These are phyloP conservation scores for Wickerhamiella alocasiicola DNA, from an alignment of 805 yeast genomes.

Conservation along the genomic window DNA sequence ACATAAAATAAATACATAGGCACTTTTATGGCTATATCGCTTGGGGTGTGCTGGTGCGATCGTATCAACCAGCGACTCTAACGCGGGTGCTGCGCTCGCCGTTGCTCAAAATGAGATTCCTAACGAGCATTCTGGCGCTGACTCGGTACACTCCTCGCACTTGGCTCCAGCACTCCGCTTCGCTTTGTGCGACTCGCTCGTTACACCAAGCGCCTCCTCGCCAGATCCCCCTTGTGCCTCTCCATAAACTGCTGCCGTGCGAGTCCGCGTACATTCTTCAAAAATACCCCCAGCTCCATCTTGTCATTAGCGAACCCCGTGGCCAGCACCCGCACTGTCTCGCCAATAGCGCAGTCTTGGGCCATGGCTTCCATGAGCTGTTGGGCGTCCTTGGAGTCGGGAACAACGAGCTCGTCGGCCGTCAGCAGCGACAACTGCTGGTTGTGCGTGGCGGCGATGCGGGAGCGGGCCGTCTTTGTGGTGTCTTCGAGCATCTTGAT, in stretches of 20 bases:
- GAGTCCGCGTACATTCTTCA: slow-evolving; percentile 39
- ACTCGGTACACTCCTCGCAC: background rate
- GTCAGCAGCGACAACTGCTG: slow-evolving; percentile 20
- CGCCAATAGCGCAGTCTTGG: slow-evolving; percentile 59
- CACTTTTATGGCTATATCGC: too few species aligned
- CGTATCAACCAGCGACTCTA: too few species aligned
- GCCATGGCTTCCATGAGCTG: slow-evolving; percentile 56
- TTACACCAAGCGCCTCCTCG: background rate
- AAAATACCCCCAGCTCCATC: slow-evolving; percentile 33
- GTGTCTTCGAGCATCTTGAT: slow-evolving; percentile 24
- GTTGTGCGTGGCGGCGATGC: slow-evolving; percentile 2
- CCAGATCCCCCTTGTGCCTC: slow-evolving; percentile 20
- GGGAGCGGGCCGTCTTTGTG: slow-evolving; percentile 25
- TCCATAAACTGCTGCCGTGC: slow-evolving; percentile 54
- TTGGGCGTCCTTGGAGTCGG: slow-evolving; percentile 41
- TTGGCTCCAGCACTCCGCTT: background rate
- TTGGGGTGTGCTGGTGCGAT: too few species aligned
- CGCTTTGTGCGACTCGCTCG: background rate
- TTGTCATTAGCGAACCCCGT: slow-evolving; percentile 41
- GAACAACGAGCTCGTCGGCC: slow-evolving; percentile 35
- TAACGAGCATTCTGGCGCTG: too few species aligned
- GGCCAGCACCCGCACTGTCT: slow-evolving; percentile 47
- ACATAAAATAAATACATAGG: too few species aligned
- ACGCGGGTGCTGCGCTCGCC: too few species aligned
- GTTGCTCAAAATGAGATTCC: too few species aligned